Evolutionary conservation across 2,329 filamentous ascomycete species (phyloP), one percentile per base, ranked within the genome.

Genomic region (Fusarium sp.): DNA sequence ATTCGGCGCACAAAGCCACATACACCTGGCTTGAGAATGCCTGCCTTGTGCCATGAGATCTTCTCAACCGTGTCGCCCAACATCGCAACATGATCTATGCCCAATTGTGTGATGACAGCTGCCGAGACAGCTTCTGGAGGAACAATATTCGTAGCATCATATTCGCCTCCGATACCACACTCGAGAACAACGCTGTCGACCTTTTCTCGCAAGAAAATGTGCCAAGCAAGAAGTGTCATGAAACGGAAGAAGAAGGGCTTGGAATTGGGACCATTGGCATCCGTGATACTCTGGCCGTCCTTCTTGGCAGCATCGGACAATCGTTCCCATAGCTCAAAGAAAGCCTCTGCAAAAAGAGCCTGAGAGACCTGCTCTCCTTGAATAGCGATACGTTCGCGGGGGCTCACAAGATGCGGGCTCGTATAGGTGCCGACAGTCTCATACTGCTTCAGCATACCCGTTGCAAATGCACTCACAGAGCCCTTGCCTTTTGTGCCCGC

Each of bases 401-500:
- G 92, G 58, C 91, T 93, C 44, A 94, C 87, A 12, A 97, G 87
- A 78, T 97, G 94, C 13, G 94, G 94, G 38, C 92, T 96, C 2
- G 92, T 97, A 78, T 94, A 97, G 2, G 94, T 89, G 41, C 94
- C 94, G 27, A 96, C 79, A 79, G 71, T 75, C 67, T 58, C 79
- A 46, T 82, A 80, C 62, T 75, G 83, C 6, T 85, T 82, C n/a
- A 97, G 84, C 68, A 97, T 92, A 4, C 90, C 90, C 16, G 94
- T 93, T 22, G 94, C 87, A 78, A 94, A 95, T 12, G 94, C 92
- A 70, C 92, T 93, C 1, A 94, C 94, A 4, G 93, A 96, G 43
- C 94, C 94, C 80, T 98, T 98, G 65, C 95, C 95, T 79, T 98
- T 98, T 7, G 94, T 98, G 15, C 95, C 95, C 2, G 95, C 93